A percentile compares a stretch with the other conserved stretches of the same genome.
Evolutionary conservation across 129 eudicot species (phyloP).

Genomic region (Artemisia tridentata): DNA sequence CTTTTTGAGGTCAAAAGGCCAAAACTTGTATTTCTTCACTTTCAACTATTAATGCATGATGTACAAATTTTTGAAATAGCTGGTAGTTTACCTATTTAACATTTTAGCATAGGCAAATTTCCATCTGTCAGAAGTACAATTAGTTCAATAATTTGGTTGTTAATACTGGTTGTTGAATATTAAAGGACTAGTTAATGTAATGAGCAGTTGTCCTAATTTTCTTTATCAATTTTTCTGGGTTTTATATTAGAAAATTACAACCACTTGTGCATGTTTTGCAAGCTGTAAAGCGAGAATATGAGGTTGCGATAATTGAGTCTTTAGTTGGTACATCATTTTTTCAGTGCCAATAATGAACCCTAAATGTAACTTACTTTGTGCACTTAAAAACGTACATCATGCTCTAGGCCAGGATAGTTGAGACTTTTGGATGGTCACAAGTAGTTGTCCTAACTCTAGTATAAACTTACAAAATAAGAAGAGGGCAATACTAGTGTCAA

Average conservation of each 20-base stretch:
- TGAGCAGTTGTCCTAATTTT: constrained; percentile 19
- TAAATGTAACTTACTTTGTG: constrained; percentile 3
- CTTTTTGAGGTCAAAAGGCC: constrained; percentile 20
- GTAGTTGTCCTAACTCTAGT: constrained; percentile 6
- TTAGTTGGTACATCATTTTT: constrained; percentile 1
- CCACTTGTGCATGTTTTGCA: constrained; percentile 21
- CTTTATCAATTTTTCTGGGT: not conserved
- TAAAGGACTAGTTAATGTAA: constrained; percentile 9
- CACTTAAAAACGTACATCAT: constrained; percentile 7
- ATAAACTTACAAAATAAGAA: not conserved
- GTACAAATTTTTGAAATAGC: constrained; percentile 11
- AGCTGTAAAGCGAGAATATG: constrained; percentile 19
- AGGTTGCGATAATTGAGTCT: constrained; percentile 6
- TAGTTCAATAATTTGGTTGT: constrained; percentile 13
- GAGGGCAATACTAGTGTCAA: constrained; percentile 4
- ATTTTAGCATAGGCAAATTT: constrained; percentile 4
- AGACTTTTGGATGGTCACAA: not conserved
- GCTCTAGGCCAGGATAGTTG: constrained; percentile 13
- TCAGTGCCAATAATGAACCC: not conserved
- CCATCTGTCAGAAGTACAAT: constrained; percentile 8
- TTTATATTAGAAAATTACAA: constrained; percentile 18
- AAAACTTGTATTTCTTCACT: not conserved
- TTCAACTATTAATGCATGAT: constrained; percentile 23
- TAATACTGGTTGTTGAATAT: constrained; percentile 17
- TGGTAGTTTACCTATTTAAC: not conserved